Percentiles rank a stretch among this genome's conserved stretches.
Evolutionary conservation across 495 filamentous ascomycete species (phyloP).

Genomic region (Penicillium cinerascens): DNA sequence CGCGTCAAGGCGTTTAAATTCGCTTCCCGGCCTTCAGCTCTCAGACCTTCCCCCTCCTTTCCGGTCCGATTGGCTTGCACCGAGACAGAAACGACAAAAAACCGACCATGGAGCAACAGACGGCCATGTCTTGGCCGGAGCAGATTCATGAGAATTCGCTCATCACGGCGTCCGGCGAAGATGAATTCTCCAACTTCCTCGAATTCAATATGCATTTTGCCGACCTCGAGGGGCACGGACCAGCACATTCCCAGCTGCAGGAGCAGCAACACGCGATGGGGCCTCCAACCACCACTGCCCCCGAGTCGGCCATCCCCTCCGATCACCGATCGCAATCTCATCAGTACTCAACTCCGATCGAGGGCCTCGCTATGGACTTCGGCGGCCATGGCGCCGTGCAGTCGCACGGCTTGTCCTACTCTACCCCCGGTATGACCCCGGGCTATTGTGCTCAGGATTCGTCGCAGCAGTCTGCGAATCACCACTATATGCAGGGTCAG

Average conservation of each 20-base stretch:
- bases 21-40: not conserved
- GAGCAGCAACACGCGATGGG: conserved; percentile 26
- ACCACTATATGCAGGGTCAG: conserved; percentile 51
- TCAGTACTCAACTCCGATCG: conserved; percentile 24
- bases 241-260: conserved; percentile 31
- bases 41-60: not conserved
- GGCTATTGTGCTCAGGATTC: conserved; percentile 40
- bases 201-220: conserved; percentile 52
- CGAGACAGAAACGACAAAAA: not conserved
- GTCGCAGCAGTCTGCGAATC: conserved; percentile 39
- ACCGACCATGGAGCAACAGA: conserved; percentile 38
- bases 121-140: conserved; percentile 42
- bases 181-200: conserved; percentile 54
- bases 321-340: conserved; percentile 30
- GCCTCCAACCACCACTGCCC: conserved; percentile 30
- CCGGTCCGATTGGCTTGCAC: not conserved
- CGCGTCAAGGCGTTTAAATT: not conserved
- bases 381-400: conserved; percentile 14
- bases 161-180: conserved; percentile 35
- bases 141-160: conserved; percentile 31
- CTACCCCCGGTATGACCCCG: conserved; percentile 32
- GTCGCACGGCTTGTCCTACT: conserved; percentile 31
- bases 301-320: conserved; percentile 26
- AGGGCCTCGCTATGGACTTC: conserved; percentile 37
- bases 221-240: conserved; percentile 43